Percentiles rank a stretch among this genome's conserved stretches.
Conservation (phyloP, 2,329 filamentous ascomycete species). For the Pyrenophora teres region DNA sequence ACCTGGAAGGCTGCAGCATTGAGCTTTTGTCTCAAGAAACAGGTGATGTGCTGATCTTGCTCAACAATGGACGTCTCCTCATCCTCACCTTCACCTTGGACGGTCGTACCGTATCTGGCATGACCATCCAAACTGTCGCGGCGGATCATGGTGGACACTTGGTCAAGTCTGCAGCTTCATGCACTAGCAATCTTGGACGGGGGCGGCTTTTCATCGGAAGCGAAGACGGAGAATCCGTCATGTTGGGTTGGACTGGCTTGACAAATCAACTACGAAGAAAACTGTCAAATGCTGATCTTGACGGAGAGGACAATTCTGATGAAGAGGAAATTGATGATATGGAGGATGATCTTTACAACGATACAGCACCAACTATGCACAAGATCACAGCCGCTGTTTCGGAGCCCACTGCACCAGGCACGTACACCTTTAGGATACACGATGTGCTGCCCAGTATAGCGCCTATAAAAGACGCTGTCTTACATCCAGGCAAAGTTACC, state of each 20-base stretch:
- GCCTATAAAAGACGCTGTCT: conserved; percentile 74
- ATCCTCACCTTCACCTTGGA: conserved; percentile 84
- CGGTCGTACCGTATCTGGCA: conserved; percentile 85
- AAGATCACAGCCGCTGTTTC: conserved; percentile 44
- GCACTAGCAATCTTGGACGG: conserved; percentile 69
- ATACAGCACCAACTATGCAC: conserved; percentile 56
- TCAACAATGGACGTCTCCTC: conserved; percentile 74
- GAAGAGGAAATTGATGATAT: conserved; percentile 64
- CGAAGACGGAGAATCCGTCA: conserved; percentile 77
- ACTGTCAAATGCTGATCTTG: conserved; percentile 65
- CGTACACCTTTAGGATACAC: conserved; percentile 75
- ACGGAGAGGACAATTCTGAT: conserved; percentile 54
- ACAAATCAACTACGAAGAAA: conserved; percentile 63
- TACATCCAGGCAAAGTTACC: conserved; percentile 56
- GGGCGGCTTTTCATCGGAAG: conserved; percentile 82
- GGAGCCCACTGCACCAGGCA: conserved; percentile 59
- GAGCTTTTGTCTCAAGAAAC: conserved; percentile 76
- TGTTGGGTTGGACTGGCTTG: conserved; percentile 76
- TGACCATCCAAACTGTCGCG: conserved; percentile 71
- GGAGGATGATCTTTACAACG: conserved; percentile 67
- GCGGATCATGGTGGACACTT: conserved; percentile 66
- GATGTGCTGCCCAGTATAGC: conserved; percentile 79
- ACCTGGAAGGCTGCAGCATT: conserved; percentile 78
- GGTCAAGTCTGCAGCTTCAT: conserved; percentile 68
- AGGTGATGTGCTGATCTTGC: conserved; percentile 82